These are phyloP conservation scores for Panaeolus cyanescens DNA, from an alignment of 768 basidiomycete genomes.

Conservation along the genomic window DNA sequence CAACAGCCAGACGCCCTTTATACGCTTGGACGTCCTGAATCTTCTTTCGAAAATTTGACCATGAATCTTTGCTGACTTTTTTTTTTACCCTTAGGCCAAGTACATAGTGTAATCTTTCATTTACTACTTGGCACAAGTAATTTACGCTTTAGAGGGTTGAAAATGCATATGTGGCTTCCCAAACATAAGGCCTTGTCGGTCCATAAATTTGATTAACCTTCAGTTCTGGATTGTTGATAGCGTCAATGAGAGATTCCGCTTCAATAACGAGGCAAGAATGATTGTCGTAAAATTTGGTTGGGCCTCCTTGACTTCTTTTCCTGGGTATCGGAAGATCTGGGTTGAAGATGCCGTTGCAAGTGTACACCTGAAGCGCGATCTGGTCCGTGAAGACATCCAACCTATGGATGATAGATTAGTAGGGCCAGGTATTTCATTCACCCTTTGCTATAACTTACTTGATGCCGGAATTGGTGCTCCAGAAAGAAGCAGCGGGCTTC, in stretches of 20 bases:
- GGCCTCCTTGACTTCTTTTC: slow-evolving; percentile 44
- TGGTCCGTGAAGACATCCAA: slow-evolving; percentile 47
- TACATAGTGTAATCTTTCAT: no score
- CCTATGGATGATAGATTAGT: slow-evolving; percentile 15
- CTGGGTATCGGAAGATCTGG: slow-evolving; percentile 37
- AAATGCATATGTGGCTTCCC: slow-evolving; percentile 44
- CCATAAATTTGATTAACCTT: slow-evolving; percentile 46
- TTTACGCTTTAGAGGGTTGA: slow-evolving; percentile 25
- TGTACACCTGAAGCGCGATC: slow-evolving; percentile 47
- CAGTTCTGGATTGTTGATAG: slow-evolving; percentile 50
- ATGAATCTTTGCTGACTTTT: slow-evolving; percentile 3
- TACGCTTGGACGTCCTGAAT: slow-evolving; percentile 58
- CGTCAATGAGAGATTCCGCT: slow-evolving; percentile 45
- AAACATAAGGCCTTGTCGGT: slow-evolving; percentile 35
- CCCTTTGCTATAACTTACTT: slow-evolving; percentile 23
- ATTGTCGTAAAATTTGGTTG: slow-evolving; percentile 30
- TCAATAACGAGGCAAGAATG: slow-evolving; percentile 48
- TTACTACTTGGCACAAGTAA: slow-evolving; percentile 5
- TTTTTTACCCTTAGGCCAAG: no score
- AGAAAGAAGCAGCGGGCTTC: slow-evolving; percentile 38
- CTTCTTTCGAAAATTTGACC: slow-evolving; percentile 16
- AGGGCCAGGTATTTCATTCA: neutral
- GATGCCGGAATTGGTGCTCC: slow-evolving; percentile 49
- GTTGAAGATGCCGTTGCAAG: slow-evolving; percentile 42
- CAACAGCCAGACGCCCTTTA: slow-evolving; percentile 45